phyloP scores from a whole-genome alignment of 2,329 filamentous ascomycete species.

The Pyrenochaeta sp. region DNA sequence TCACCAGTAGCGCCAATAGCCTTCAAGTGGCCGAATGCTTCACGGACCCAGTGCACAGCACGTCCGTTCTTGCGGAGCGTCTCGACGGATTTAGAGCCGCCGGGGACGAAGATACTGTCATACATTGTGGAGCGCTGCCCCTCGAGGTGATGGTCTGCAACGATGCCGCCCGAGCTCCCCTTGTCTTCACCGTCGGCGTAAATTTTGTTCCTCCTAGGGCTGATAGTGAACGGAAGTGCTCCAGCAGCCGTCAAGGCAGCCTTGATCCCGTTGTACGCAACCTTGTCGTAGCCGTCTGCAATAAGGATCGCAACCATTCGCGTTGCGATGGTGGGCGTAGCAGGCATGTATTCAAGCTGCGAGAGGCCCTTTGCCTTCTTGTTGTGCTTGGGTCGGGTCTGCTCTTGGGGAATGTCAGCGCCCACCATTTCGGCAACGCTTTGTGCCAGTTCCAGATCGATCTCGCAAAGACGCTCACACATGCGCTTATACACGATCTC shows the following conservation, averaged over 20 bases:
- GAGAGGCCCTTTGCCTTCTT: constrained; percentile 72
- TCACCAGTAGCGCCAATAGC: constrained; percentile 79
- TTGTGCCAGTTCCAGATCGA: constrained; percentile 74
- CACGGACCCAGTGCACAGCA: constrained; percentile 77
- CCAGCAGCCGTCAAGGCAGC: constrained; percentile 67
- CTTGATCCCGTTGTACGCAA: constrained; percentile 71
- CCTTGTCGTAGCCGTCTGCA: constrained; percentile 76
- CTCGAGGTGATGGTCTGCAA: constrained; percentile 80
- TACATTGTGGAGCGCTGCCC: constrained; percentile 83
- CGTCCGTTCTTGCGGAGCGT: constrained; percentile 74
- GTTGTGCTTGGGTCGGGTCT: constrained; percentile 68
- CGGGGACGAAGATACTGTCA: constrained; percentile 79
- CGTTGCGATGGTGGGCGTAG: constrained; percentile 71
- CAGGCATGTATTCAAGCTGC: constrained; percentile 72
- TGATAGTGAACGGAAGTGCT: constrained; percentile 78
- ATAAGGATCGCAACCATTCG: constrained; percentile 79
- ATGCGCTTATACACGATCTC: constrained; percentile 77
- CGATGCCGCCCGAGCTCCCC: constrained; percentile 61
- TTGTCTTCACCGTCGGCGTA: constrained; percentile 67
- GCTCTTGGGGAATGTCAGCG: constrained; percentile 64
- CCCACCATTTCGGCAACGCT: constrained; percentile 75
- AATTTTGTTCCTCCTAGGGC: constrained; percentile 71
- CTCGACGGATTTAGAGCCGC: constrained; percentile 69
- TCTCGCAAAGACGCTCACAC: constrained; percentile 72
- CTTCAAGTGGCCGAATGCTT: constrained; percentile 85